Conservation (phyloP, 2,329 filamentous ascomycete genomes). For the Colletotrichum filicis region DNA sequence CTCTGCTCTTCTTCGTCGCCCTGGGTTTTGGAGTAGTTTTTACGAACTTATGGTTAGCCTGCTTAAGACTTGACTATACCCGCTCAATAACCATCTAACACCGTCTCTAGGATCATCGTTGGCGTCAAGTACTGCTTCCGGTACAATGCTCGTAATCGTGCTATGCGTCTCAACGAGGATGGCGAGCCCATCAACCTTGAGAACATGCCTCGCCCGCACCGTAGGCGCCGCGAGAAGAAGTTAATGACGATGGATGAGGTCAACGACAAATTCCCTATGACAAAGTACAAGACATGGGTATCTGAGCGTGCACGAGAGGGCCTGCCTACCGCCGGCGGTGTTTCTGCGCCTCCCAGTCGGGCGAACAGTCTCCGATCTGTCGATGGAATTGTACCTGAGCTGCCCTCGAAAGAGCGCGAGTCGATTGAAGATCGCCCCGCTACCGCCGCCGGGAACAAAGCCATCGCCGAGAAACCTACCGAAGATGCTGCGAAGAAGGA, state of each 20-base stretch:
- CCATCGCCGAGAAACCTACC: constrained; percentile 18
- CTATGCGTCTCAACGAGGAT: constrained; percentile 79
- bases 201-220: constrained; percentile 84
- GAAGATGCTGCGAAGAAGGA: constrained; percentile 22
- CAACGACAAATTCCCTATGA: constrained; percentile 94
- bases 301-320: constrained; percentile 85
- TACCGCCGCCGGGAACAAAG: constrained; percentile 19
- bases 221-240: constrained; percentile 94
- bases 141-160: constrained; percentile 94
- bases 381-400: constrained; percentile 60
- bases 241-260: constrained; percentile 99
- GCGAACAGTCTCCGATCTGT: constrained; percentile 78
- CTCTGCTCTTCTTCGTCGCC: constrained; percentile 84
- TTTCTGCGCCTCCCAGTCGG: constrained; percentile 78
- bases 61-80: not conserved
- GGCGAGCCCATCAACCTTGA: constrained; percentile 91
- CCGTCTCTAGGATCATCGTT: constrained; percentile 88
- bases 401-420: constrained; percentile 52
- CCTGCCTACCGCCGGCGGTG: constrained; percentile 84
- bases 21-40: constrained; percentile 98
- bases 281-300: constrained; percentile 97
- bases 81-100: constrained; percentile 2
- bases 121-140: constrained; percentile 99
- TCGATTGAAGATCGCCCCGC: constrained; percentile 50
- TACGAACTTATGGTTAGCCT: constrained; percentile 92